Evolutionary conservation across 768 basidiomycete species (phyloP), one percentile per base, ranked within the genome.

Genomic region (Suillus decipiens): DNA sequence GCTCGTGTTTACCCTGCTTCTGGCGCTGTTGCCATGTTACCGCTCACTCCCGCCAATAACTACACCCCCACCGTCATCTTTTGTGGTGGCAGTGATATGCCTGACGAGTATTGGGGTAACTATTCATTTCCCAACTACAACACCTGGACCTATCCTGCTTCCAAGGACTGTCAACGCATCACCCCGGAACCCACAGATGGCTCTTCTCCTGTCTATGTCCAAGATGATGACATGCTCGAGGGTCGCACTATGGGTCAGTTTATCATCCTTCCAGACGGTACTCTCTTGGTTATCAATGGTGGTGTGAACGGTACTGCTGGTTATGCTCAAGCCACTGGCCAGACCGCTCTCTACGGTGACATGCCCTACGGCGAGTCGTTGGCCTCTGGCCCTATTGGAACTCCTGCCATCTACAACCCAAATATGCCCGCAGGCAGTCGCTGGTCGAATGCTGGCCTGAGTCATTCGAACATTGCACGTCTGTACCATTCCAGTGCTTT

Each of bases 241-340:
- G 85, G 86, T 0, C 84, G 94, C 22, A 92, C 90, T 33, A 98
- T 98, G 95, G 93, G 95, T 11, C 92, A 94, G 72, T 94, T 96
- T 73, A 88, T 96, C 75, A 82, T 84, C 43, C 87, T 97, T 9
- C 87, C 94, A 0, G 86, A 92, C 54, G 89, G 89, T 8, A 89
- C 84, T 39, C 61, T 95, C n/a, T 80, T 94, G 24, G 82, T 95
- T 60, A 76, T 94, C 68, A 96, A 96, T 72, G 95, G 95, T 63
- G 95, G 83, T 17, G 55, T 72, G 12, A 94, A 93, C 68, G 95
- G 95, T 15, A 96, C 95, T 0, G 95, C 95, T 33, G 95, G 95
- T 3, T 96, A 93, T 73, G 80, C 92, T 1, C 80, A 84, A 56
- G 75, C 77, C 15, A 86, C 84, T 0, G 81, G 84, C 9, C 65